phyloP scores from a whole-genome alignment of 2,329 filamentous ascomycete species.

The Anthostomella pinea region DNA sequence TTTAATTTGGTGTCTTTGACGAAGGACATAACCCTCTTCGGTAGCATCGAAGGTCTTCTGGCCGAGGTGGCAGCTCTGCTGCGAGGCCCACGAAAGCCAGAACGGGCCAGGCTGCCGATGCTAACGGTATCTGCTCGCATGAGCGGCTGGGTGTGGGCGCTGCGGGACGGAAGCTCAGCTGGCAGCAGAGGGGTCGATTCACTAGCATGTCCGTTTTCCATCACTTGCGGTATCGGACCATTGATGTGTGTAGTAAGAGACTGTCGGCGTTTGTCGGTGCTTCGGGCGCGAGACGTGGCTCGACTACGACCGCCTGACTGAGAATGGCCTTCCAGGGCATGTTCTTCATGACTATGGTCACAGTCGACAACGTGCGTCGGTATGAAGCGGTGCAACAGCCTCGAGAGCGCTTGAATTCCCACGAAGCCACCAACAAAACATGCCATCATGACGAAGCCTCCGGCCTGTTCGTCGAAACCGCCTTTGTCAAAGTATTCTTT shows the following conservation, averaged over 20 bases:
- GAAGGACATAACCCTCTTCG: slow-evolving; percentile 59
- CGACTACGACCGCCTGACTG: slow-evolving; percentile 24
- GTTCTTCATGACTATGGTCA: slow-evolving; percentile 67
- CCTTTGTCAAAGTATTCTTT: slow-evolving; percentile 72
- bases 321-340: slow-evolving; percentile 31
- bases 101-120: slow-evolving; percentile 17
- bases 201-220: slow-evolving; percentile 19
- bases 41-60: slow-evolving; percentile 53
- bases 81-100: slow-evolving; percentile 12
- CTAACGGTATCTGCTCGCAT: slow-evolving; percentile 29
- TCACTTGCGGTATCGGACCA: slow-evolving; percentile 10
- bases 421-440: slow-evolving; percentile 71
- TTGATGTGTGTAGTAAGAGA: slow-evolving; percentile 11
- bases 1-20: slow-evolving; percentile 62
- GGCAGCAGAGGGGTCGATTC: slow-evolving; percentile 52
- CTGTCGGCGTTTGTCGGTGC: slow-evolving; percentile 17
- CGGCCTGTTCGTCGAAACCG: slow-evolving; percentile 62
- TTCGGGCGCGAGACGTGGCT: slow-evolving; percentile 25
- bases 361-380: slow-evolving; percentile 80
- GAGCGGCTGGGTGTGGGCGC: slow-evolving; percentile 20
- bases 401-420: slow-evolving; percentile 71
- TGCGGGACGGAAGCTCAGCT: slow-evolving; percentile 22
- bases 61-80: slow-evolving; percentile 31
- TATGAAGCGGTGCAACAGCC: slow-evolving; percentile 69
- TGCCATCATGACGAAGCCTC: slow-evolving; percentile 66